A percentile compares a stretch with the other conserved stretches of the same genome.
Evolutionary conservation across 208 protist species (phyloP).

Genomic region (Trichomonas tenax): DNA sequence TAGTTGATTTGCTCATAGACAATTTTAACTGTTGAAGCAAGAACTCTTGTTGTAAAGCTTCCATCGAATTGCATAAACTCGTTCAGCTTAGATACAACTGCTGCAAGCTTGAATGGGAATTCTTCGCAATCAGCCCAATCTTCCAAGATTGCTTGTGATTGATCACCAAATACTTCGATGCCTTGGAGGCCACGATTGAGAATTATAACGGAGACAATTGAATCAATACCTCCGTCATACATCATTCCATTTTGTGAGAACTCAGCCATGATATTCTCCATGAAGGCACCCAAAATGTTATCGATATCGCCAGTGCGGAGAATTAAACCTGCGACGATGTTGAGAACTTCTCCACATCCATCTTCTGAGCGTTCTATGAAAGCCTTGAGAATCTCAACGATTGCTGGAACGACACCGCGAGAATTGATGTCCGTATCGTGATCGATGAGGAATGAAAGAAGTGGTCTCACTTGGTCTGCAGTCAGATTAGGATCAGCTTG

Average conservation of each 20-base stretch:
- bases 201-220: neutral
- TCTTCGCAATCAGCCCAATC: neutral
- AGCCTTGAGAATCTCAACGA: neutral
- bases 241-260: neutral
- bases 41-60: neutral
- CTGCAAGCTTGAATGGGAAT: neutral
- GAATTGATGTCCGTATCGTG: neutral
- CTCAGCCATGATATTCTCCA: neutral
- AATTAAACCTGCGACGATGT: neutral
- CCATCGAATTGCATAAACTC: neutral
- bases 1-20: neutral
- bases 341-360: neutral
- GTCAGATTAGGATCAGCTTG: neutral
- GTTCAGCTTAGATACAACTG: neutral
- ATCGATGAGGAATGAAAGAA: neutral
- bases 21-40: neutral
- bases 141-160: neutral
- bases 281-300: neutral
- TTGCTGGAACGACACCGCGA: neutral
- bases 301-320: neutral
- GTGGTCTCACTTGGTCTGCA: neutral
- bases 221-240: neutral
- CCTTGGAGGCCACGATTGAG: neutral
- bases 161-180: neutral
- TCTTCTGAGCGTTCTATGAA: neutral